Evolutionary conservation across 2,329 filamentous ascomycete species (phyloP), one percentile per base, ranked within the genome.

Genomic region (Dothidotthia symphoricarpi): DNA sequence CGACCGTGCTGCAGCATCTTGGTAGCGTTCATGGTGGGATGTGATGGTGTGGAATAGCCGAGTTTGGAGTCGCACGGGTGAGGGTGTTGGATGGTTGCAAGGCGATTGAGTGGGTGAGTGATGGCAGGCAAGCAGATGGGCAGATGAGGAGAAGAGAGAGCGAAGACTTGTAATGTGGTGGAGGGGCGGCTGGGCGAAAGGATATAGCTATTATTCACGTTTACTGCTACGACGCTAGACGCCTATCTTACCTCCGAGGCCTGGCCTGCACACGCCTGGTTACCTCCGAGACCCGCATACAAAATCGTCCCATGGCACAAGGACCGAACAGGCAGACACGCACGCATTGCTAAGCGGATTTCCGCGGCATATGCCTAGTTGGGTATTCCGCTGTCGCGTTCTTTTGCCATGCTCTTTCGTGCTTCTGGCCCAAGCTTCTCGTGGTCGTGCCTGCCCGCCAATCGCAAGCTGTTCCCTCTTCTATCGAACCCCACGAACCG

Each of bases 1-100:
- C 72, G 69, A 40, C 69, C 66, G 47, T 69, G 68, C 51, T 69
- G 64, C 49, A 75, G 70, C 17, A 61, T 53, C 43, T 67, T 66
- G 46, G 72, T 75, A 32, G 69, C 67, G 47, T 69, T 67, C 71
- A 75, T 74, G 43, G 49, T 53, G 55, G 39, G 39, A 24, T 41
- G 32, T 19, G 43, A 25, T 45, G 41, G 45, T 32, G 39, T 35
- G 10, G 24, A 22, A 26, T 10, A 15, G 33, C 17, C 17, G 25
- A 26, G 33, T 14, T 10, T n/a, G 16, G 27, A 24, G 28, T 15
- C 24, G 22, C 29, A 19, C n/a, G 19, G 19, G 19, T 9, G 19
- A 22, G 9, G 19, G 9, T 9, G 19, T 5, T 22, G 5, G 19
- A 22, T 22, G 19, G n/a, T 29, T 25, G 13, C 16, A 13, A 29